phyloP scores from a whole-genome alignment of 345 rosid species.

The Lagerstroemia speciosa region DNA sequence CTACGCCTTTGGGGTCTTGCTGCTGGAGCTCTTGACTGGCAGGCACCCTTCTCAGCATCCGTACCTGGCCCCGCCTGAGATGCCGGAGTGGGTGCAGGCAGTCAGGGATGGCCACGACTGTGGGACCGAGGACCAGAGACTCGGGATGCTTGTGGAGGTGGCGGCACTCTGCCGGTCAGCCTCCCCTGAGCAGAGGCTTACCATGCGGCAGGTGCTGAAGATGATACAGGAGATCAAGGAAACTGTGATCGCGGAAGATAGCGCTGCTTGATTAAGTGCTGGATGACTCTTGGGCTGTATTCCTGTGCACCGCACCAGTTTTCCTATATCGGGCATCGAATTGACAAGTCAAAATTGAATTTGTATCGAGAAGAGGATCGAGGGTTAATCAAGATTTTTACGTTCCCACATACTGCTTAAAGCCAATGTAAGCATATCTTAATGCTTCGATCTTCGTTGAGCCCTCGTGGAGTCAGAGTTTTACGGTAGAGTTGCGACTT shows the following conservation, averaged over 20 bases:
- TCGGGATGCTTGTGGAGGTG: conserved; percentile 76
- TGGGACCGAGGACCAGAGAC: conserved; percentile 36
- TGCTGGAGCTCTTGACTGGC: conserved; percentile 81
- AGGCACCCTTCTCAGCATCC: conserved; percentile 76
- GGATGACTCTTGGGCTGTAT: conserved; percentile 10
- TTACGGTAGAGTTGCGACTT: too few species aligned
- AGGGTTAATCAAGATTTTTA: background rate
- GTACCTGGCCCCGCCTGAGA: conserved; percentile 59
- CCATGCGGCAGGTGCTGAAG: conserved; percentile 83
- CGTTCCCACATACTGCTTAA: background rate
- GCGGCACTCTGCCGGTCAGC: conserved; percentile 75
- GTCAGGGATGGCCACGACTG: conserved; percentile 58
- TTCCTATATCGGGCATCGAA: background rate
- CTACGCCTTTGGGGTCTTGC: conserved; percentile 71
- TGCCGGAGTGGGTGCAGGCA: conserved; percentile 77
- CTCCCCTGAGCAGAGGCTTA: conserved; percentile 85
- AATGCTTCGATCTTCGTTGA: background rate
- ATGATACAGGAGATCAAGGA: conserved; percentile 86
- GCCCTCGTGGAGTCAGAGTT: too few species aligned
- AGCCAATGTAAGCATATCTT: background rate
- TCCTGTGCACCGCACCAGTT: background rate
- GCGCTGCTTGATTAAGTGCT: conserved; percentile 18
- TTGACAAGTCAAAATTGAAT: background rate
- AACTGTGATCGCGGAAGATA: conserved; percentile 34
- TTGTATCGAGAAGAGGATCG: background rate